A percentile compares a stretch with the other conserved stretches of the same genome.
phyloP scores from a whole-genome alignment of 1,284 basidiomycete species.

The Neonothopanus nambi region DNA sequence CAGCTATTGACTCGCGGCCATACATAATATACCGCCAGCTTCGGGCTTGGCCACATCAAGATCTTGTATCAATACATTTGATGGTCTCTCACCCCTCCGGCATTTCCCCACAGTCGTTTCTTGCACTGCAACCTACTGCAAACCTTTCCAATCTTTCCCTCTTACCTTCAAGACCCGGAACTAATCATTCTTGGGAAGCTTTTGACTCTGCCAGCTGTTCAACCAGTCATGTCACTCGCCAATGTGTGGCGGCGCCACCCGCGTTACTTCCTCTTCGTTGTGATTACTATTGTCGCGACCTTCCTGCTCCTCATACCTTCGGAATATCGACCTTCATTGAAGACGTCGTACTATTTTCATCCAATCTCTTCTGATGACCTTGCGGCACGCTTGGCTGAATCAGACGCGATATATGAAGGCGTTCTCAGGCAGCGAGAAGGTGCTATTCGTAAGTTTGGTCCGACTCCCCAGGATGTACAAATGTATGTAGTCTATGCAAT shows the following conservation, averaged over 20 bases:
- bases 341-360: constrained; percentile 20
- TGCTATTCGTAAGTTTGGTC: constrained; percentile 43
- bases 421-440: constrained; percentile 36
- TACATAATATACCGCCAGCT: too few relatives aligned
- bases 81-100: too few relatives aligned
- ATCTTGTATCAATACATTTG: too few relatives aligned
- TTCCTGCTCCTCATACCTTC: constrained; percentile 44
- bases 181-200: too few relatives aligned
- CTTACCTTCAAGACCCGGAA: too few relatives aligned
- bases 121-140: too few relatives aligned
- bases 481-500: constrained; percentile 32
- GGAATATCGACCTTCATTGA: constrained; percentile 16
- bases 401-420: constrained; percentile 42
- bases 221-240: too few relatives aligned
- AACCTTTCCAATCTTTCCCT: too few relatives aligned
- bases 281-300: constrained; percentile 39
- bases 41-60: too few relatives aligned
- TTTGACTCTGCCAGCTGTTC: too few relatives aligned
- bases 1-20: too few relatives aligned
- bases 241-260: constrained; percentile 48
- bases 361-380: constrained; percentile 33
- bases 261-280: constrained; percentile 44
- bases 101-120: too few relatives aligned
- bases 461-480: constrained; percentile 36
- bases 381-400: constrained; percentile 33